Evolutionary conservation across 1,284 basidiomycete species (phyloP), one percentile per base, ranked within the genome.

Genomic region (Austroboletus olivaceoglutinosus): DNA sequence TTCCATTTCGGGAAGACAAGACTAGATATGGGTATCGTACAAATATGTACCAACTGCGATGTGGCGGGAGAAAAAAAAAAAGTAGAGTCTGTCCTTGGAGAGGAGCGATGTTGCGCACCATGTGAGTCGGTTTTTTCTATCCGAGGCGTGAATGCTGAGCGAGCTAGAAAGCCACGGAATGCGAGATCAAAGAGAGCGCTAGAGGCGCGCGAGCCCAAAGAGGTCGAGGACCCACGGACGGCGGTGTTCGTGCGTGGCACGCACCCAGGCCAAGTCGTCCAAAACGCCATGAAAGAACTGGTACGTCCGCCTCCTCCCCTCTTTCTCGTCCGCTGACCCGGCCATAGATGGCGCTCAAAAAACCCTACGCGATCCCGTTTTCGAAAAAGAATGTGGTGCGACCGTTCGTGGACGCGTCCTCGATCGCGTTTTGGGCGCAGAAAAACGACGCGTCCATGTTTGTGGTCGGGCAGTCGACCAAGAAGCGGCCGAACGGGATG

Each of bases 381-480:
- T 90, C 88, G 51, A 98, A 97, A 73, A 98, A 98, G 74, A 98
- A 98, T 70, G 72, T 77, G 36, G 82, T 98, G 16, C 86, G 90
- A 45, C 97, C 97, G 3, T 98, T 99, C 66, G 96, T 98, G 63
- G 82, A 93, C 55, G 70, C 82, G 4, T 75, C 86, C 0, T 89
- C 91, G 2, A 76, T 99, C 50, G 93, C 93, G 61, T 99, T 99
- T 71, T 99, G 94, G 91, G 76, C 86, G 1, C 65, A 75, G 33
- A 99, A 99, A 75, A 99, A 99, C 73, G 97, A 99, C 62, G 94
- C 95, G 2, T 86, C 85, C 5, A 75, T 99, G 62, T 97, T 98
- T 65, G 73, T 97, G 13, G 77, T 98, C 38, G 96, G 93, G 2
- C 89, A 95, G 64, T 92, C 89, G 63, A 91, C 87, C 44, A 99